Percentiles rank a stretch among this genome's conserved stretches.
phyloP scores from a whole-genome alignment of 805 yeast genomes.

The Wickerhamiella slavikovae region DNA sequence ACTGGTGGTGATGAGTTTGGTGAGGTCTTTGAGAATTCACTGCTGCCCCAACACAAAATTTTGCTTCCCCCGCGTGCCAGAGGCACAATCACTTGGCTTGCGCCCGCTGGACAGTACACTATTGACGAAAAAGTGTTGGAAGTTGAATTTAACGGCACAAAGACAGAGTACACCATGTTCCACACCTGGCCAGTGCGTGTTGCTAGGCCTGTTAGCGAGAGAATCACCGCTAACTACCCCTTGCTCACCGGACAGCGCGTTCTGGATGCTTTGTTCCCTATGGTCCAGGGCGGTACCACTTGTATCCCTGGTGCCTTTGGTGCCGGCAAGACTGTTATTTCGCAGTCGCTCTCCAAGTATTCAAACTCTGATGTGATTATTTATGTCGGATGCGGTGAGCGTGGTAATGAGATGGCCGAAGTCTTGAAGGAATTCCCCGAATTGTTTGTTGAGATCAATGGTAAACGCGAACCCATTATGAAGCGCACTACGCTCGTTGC shows the following conservation, averaged over 20 bases:
- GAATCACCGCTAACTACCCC: conserved; percentile 83
- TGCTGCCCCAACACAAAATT: conserved; percentile 81
- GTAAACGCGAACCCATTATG: conserved; percentile 96
- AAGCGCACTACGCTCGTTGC: conserved; percentile 98
- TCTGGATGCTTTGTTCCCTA: conserved; percentile 89
- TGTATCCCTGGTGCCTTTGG: conserved; percentile 99
- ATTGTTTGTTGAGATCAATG: conserved; percentile 71
- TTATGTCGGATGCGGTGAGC: conserved; percentile 90
- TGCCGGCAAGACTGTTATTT: conserved; percentile 96
- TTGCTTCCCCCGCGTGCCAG: conserved; percentile 95
- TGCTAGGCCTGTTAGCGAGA: conserved; percentile 95
- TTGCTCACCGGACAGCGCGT: conserved; percentile 97
- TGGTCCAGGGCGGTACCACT: conserved; percentile 99
- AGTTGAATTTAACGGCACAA: conserved; percentile 84
- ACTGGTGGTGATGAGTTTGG: conserved; percentile 98
- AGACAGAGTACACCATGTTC: conserved; percentile 69
- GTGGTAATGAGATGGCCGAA: conserved; percentile 99
- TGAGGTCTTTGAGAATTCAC: conserved; percentile 79
- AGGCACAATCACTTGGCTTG: conserved; percentile 85
- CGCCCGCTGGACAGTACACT: conserved; percentile 75
- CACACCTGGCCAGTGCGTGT: conserved; percentile 99
- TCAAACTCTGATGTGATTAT: conserved; percentile 94
- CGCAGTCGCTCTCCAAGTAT: conserved; percentile 90
- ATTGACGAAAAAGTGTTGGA: conserved; percentile 81
- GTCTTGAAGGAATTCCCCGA: conserved; percentile 99